Conservation (phyloP, 805 yeast genomes). For the Wilhelminamyces savonicus region DNA sequence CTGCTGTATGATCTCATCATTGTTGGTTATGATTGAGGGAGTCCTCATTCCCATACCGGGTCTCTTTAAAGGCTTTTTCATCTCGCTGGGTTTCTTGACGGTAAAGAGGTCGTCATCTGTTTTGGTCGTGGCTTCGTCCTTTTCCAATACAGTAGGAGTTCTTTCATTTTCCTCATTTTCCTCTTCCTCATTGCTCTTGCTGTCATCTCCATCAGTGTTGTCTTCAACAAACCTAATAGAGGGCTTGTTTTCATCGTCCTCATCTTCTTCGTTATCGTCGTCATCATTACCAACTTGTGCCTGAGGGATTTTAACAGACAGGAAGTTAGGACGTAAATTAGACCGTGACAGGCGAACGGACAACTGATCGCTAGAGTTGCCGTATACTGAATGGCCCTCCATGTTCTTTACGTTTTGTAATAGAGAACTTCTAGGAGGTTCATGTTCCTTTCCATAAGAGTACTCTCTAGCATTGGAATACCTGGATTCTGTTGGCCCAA, state of each 20-base stretch:
- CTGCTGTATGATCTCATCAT: slow-evolving; percentile 29
- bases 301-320: slow-evolving; percentile 66
- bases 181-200: slow-evolving; percentile 5
- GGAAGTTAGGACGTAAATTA: slow-evolving; percentile 53
- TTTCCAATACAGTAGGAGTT: slow-evolving; percentile 4
- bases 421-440: no score
- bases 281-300: slow-evolving; percentile 64
- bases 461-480: no score
- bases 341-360: slow-evolving; percentile 29
- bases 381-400: slow-evolving; percentile 1
- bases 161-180: slow-evolving; percentile 5
- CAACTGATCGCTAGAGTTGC: slow-evolving; percentile 18
- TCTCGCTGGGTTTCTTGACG: neutral
- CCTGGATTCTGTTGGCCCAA: no score
- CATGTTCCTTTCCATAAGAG: no score
- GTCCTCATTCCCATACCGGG: slow-evolving; percentile 11
- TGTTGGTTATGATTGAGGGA: slow-evolving; percentile 31
- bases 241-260: slow-evolving; percentile 34
- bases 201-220: slow-evolving; percentile 18
- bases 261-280: slow-evolving; percentile 36
- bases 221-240: slow-evolving; percentile 47
- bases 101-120: slow-evolving; percentile 1
- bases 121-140: neutral
- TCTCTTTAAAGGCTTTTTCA: slow-evolving; percentile 2
- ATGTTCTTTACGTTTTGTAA: slow-evolving; percentile 1